Evolutionary conservation across 495 filamentous ascomycete species (phyloP), one percentile per base, ranked within the genome.

Genomic region (Lineolata rhizophorae): DNA sequence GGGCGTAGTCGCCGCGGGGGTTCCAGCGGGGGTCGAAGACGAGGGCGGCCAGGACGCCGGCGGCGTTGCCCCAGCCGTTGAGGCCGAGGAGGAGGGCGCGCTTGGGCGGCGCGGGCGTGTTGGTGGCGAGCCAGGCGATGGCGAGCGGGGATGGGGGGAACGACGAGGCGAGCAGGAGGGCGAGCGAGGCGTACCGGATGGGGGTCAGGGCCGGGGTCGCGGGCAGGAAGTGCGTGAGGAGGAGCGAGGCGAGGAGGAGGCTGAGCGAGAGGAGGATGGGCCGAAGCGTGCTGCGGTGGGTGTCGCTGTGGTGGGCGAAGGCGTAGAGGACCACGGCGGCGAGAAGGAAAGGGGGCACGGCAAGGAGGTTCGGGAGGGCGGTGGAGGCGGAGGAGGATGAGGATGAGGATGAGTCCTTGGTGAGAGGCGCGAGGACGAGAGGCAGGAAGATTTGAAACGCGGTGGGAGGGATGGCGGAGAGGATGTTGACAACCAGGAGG

Each of bases 11-110:
- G n/a, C n/a, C n/a, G 8, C 11, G 34, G 15, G 31, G 29, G 3
- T 40, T 40, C 30, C 62, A 66, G 27, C 40, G 43, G 0, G 61
- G 61, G 20, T 40, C 48, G 44, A 60, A 70, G 0, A 71, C 41
- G 26, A 54, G 36, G 3, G 56, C 47, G 6, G 50, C 51, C 27
- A 70, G 41, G 4, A 69, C 49, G 16, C 66, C 66, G 0, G 65
- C 66, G 4, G 69, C 43, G 31, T 70, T 70, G 2, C 66, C 66
- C 54, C 56, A 69, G 5, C 67, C 67, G 35, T 70, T 70, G 35
- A 71, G 57, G 1, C 66, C 66, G 16, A 71, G 51, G 16, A 67
- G 45, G 2, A 69, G 42, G 1, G 61, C 50, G 0, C 66, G 51
- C 40, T 68, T 68, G 5, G 65, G 62, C 10, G 58, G 58, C 26